Conservation (phyloP, 2,329 filamentous ascomycete species). For the Didymella pomorum region DNA sequence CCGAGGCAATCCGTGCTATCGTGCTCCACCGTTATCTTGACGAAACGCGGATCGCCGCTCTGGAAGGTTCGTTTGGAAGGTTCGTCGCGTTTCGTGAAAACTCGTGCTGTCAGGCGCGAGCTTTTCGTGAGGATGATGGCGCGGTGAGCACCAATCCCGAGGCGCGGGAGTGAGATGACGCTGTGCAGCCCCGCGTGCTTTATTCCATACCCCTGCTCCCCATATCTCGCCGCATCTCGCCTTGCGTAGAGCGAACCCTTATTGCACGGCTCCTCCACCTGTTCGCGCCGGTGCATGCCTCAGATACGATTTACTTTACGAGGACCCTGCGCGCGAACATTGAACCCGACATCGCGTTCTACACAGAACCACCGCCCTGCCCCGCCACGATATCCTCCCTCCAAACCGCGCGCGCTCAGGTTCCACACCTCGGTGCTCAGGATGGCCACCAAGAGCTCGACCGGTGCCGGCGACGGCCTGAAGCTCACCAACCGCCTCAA, state of each 20-base stretch:
- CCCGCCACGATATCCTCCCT: slow-evolving; percentile 20
- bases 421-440: slow-evolving; percentile 38
- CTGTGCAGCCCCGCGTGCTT: slow-evolving; percentile 11
- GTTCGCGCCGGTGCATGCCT: slow-evolving; percentile 37
- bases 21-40: background rate
- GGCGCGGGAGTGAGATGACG: slow-evolving; percentile 12
- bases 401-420: slow-evolving; percentile 32
- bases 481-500: slow-evolving; percentile 64
- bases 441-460: slow-evolving; percentile 42
- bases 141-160: slow-evolving; percentile 14
- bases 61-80: background rate
- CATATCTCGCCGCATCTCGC: slow-evolving; percentile 21
- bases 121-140: slow-evolving; percentile 9
- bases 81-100: slow-evolving; percentile 2
- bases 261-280: slow-evolving; percentile 14
- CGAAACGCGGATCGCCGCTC: background rate
- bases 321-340: slow-evolving; percentile 35
- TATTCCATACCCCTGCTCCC: no score
- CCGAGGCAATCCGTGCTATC: background rate
- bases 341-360: no score
- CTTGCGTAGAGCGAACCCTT: slow-evolving; percentile 10
- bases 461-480: slow-evolving; percentile 34
- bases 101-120: slow-evolving; percentile 13
- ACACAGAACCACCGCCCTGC: no score
- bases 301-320: slow-evolving; percentile 38